Conservation (phyloP, 2,329 filamentous ascomycete species). For the Aspergillus candidus region DNA sequence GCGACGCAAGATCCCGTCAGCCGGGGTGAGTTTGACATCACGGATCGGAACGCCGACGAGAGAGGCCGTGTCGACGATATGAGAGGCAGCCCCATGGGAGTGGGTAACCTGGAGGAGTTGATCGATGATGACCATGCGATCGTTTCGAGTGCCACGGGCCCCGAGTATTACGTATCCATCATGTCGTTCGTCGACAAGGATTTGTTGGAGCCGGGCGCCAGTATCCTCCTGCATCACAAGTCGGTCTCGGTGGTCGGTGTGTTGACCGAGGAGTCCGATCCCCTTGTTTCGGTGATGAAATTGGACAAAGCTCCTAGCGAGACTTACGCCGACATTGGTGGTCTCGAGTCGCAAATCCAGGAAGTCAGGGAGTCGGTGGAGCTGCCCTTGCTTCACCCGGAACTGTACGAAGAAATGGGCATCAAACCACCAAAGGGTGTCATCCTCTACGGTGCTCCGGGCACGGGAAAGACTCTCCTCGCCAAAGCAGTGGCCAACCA, state of each 20-base stretch:
- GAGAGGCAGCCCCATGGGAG: slow-evolving; percentile 97
- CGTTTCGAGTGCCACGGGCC: slow-evolving; percentile 92
- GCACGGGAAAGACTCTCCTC: slow-evolving; percentile 91
- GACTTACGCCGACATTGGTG: slow-evolving; percentile 97
- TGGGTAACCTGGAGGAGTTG: slow-evolving; percentile 95
- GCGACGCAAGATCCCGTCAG: slow-evolving; percentile 47
- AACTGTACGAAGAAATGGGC: slow-evolving; percentile 99
- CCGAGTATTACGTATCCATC: slow-evolving; percentile 99
- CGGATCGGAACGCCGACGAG: slow-evolving; percentile 90
- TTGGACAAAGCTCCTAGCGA: slow-evolving; percentile 97
- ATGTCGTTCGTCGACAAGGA: slow-evolving; percentile 99
- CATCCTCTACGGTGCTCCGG: slow-evolving; percentile 93
- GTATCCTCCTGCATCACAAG: slow-evolving; percentile 93
- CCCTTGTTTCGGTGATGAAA: slow-evolving; percentile 97
- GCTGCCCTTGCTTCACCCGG: slow-evolving; percentile 86
- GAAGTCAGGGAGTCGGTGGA: slow-evolving; percentile 97
- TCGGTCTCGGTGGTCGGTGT: slow-evolving; percentile 97
- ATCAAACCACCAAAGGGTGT: slow-evolving; percentile 99
- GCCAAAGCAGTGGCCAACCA: slow-evolving; percentile 98
- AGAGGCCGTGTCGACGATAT: slow-evolving; percentile 94
- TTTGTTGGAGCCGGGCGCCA: slow-evolving; percentile 89
- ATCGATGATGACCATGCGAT: slow-evolving; percentile 99
- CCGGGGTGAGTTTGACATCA: slow-evolving; percentile 63
- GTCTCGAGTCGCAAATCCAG: slow-evolving; percentile 89
- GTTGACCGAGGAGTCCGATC: slow-evolving; percentile 91